Conservation (phyloP, 176 grass and related monocot genomes). For the Dendrocalamus sinicus region DNA sequence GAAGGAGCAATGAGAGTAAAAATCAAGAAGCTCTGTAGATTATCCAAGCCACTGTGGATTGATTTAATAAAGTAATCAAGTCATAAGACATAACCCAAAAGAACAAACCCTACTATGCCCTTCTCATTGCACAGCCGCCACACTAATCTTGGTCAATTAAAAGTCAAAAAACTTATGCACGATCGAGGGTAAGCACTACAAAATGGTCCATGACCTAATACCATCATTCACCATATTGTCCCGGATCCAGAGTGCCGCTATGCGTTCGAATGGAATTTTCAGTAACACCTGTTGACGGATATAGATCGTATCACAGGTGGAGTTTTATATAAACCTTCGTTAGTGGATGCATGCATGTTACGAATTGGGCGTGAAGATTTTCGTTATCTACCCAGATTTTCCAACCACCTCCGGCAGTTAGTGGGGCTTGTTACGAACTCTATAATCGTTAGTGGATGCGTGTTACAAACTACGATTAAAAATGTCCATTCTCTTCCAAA, state of each 20-base stretch:
- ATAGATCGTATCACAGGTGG: conserved; percentile 6
- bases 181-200: conserved; percentile 36
- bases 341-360: conserved; percentile 31
- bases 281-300: neutral
- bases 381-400: neutral
- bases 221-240: conserved; percentile 22
- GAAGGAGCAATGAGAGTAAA: too few relatives aligned
- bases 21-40: too few relatives aligned
- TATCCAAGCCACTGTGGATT: too few relatives aligned
- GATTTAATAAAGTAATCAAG: too few relatives aligned
- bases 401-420: neutral
- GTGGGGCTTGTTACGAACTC: too few relatives aligned
- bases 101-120: neutral
- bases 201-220: conserved; percentile 47
- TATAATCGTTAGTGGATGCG: conserved; percentile 6
- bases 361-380: neutral
- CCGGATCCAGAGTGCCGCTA: neutral
- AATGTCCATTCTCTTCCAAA: neutral
- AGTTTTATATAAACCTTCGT: conserved; percentile 13
- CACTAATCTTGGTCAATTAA: conserved; percentile 21
- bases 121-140: conserved; percentile 30
- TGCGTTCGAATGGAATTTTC: neutral
- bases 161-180: conserved; percentile 42
- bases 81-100: too few relatives aligned
- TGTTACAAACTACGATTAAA: neutral